Evolutionary conservation across 2,329 filamentous ascomycete genomes (phyloP), one percentile per base, ranked within the genome.

Genomic region (Paradendryphiella salina): DNA sequence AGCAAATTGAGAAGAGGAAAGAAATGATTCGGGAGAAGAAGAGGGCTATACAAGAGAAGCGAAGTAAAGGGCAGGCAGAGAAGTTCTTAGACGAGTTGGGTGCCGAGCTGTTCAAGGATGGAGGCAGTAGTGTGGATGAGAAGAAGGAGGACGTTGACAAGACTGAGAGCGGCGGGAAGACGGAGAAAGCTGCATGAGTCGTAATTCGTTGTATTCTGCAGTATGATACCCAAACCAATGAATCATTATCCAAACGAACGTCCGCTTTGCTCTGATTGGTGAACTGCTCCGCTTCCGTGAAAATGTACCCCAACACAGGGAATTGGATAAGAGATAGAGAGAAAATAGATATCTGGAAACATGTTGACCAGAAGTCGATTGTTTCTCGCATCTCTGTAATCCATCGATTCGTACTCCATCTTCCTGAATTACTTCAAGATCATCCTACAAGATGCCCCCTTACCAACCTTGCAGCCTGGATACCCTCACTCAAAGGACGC

Each of bases 31-130:
- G 82, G 60, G 79, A 77, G 63, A 79, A 87, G 69, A 82, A 79
- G 64, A 76, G 73, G 63, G 80, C 85, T 59, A 82, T 90, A 59
- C 85, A 88, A 42, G 75, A 79, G 60, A 74, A 79, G 78, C 75
- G 75, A 61, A 76, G 65, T 23, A 86, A 84, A 73, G 85, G 83
- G 64, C 80, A 87, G 72, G 88, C 89, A 2, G 88, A 91, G 62
- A 82, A 76, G 56, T 94, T 94, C 71, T 70, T 95, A 62, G 82
- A 86, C 46, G 81, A 81, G 54, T 64, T 63, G 28, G 66, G 58
- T 50, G 66, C 52, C 61, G 75, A 60, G 69, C 61, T 59, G 59
- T 52, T 53, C 8, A 50, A 49, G 5, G 50, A 45, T 3, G 49
- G 29, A 26, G 50, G 17, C 8, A 20, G 33, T 23, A 31, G 17